phyloP scores from a whole-genome alignment of 2,329 filamentous ascomycete species.

The Lasiodiplodia citricola region DNA sequence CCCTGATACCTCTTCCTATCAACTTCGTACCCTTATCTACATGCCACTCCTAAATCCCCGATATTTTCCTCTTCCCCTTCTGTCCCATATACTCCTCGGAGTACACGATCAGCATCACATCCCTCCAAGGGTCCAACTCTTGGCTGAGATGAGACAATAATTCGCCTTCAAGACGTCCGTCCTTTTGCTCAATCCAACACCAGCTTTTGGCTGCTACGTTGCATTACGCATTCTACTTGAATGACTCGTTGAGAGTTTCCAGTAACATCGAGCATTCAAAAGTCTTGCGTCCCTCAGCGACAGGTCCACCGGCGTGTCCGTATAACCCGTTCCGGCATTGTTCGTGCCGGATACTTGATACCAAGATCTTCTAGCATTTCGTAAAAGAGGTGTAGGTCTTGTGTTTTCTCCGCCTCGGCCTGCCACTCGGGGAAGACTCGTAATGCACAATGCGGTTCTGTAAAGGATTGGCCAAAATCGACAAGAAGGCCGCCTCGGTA shows the following conservation, averaged over 20 bases:
- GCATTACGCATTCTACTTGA: slow-evolving; percentile 27
- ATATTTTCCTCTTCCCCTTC: slow-evolving; percentile 56
- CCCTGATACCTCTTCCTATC: slow-evolving; percentile 51
- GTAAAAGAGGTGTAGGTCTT: not conserved
- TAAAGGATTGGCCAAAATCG: not conserved
- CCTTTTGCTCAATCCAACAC: too few relatives aligned
- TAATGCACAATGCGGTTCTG: not conserved
- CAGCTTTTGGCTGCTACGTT: too few relatives aligned
- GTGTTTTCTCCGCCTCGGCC: not conserved
- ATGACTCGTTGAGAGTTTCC: slow-evolving; percentile 17
- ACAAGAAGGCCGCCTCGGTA: not conserved
- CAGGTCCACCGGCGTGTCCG: not conserved
- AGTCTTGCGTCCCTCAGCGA: not conserved
- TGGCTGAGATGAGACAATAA: too few relatives aligned
- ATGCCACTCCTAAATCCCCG: slow-evolving; percentile 56
- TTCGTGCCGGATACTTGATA: not conserved
- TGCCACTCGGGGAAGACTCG: not conserved
- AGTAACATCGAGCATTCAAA: not conserved
- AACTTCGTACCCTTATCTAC: slow-evolving; percentile 53
- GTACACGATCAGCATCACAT: slow-evolving; percentile 32
- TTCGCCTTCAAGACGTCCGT: too few relatives aligned
- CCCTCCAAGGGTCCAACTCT: slow-evolving; percentile 9
- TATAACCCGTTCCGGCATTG: not conserved
- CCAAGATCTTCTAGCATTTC: not conserved
- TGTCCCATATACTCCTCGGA: slow-evolving; percentile 31